Conservation (phyloP, 106 monocot genomes). For the Triglochin maritima region DNA sequence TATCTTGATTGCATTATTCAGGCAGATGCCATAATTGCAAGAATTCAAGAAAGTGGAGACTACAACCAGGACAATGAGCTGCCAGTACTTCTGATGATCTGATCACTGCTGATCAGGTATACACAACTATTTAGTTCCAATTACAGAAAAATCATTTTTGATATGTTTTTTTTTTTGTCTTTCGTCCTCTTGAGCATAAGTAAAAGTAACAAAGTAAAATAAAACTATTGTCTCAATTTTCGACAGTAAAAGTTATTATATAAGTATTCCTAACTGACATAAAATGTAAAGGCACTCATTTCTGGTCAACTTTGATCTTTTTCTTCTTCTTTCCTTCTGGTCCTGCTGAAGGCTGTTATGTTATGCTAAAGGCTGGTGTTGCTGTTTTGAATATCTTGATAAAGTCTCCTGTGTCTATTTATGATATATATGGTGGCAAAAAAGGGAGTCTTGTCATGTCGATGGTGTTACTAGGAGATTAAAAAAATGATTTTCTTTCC, state of each 20-base stretch:
- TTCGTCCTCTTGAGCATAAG: not conserved
- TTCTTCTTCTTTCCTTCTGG: no score
- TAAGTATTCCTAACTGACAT: no score
- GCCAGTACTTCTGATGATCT: conserved; percentile 67
- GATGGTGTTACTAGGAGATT: not conserved
- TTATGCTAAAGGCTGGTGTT: no score
- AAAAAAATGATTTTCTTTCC: not conserved
- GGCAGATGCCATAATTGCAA: conserved; percentile 67
- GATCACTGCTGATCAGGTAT: conserved; percentile 80
- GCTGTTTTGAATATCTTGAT: no score
- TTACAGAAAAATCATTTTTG: conserved; percentile 1
- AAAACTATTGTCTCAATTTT: no score
- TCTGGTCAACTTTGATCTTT: no score
- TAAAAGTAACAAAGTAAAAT: not conserved
- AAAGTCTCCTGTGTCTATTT: no score
- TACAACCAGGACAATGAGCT: conserved; percentile 7
- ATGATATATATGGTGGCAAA: no score
- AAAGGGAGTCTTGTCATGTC: no score
- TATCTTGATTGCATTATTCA: conserved; percentile 9
- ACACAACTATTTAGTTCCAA: not conserved
- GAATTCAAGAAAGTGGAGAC: conserved; percentile 20
- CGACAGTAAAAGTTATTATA: no score
- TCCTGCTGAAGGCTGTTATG: no score
- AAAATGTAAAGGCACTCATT: no score
- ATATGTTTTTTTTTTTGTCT: not conserved